Evolutionary conservation across 768 basidiomycete species (phyloP), one percentile per base, ranked within the genome.

Genomic region (Termitomyces sp.): DNA sequence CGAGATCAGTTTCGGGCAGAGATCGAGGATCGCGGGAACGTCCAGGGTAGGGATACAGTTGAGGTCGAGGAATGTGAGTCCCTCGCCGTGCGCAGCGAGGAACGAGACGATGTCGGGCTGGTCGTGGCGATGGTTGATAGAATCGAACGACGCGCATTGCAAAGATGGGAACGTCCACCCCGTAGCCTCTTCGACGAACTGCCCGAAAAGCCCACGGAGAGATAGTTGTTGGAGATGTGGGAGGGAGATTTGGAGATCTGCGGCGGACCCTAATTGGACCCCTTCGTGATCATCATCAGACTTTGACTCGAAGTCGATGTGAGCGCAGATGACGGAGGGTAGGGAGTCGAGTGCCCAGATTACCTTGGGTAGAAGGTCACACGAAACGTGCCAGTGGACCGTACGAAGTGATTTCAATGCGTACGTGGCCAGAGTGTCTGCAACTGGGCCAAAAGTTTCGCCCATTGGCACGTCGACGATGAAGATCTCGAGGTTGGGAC

Each of bases 401-500:
- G 87, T 86, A 11, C 81, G 84, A 20, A 92, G 71, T 4, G 79
- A 73, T 47, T 77, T 78, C 16, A 70, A 71, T 16, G 82, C 76
- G 58, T 73, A 82, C 1, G 73, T 79, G 52, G 79, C 78, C 1
- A 92, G 75, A 0, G 88, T 78, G 64, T 90, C 82, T 0, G 79
- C 85, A n/a, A 91, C 77, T 0, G 84, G 74, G 1, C 84, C 82
- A 60, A 91, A 88, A 15, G 83, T 77, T 7, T 66, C 69, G 3
- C 79, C 75, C 73, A 91, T 76, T 0, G 88, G 82, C 73, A 82
- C 84, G 60, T 88, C 86, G 46, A 88, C 72, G 37, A 88, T 76
- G 70, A 91, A 88, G 8, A 88, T 83, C 61, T 89, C 82, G 52
- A 91, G 81, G 63, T 90, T 90, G 4, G 87, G 86, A 61, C 86